phyloP scores from a whole-genome alignment of 2,329 filamentous ascomycete genomes.

The Cylindrodendrum hubeiense region DNA sequence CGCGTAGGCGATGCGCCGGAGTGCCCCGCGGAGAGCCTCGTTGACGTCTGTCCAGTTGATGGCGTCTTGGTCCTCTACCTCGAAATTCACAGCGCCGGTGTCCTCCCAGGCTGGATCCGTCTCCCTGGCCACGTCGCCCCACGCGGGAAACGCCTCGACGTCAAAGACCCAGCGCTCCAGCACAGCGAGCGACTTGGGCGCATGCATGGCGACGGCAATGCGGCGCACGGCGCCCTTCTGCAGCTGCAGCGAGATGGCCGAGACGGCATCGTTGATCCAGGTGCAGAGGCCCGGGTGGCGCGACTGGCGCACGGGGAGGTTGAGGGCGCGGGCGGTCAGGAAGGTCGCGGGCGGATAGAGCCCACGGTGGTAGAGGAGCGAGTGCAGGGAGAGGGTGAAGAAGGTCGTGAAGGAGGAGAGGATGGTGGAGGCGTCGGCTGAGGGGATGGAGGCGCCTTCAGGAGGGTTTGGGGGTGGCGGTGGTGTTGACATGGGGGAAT shows the following conservation, averaged over 20 bases:
- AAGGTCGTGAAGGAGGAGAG: slow-evolving; percentile 82
- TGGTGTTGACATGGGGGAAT: slow-evolving; percentile 15
- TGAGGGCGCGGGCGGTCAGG: slow-evolving; percentile 83
- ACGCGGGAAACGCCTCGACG: slow-evolving; percentile 62
- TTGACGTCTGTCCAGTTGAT: slow-evolving; percentile 73
- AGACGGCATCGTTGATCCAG: slow-evolving; percentile 86
- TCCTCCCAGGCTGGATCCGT: slow-evolving; percentile 33
- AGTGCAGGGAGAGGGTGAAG: slow-evolving; percentile 85
- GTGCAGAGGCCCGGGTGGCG: slow-evolving; percentile 87
- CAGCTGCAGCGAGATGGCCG: slow-evolving; percentile 78
- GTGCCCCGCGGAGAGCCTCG: slow-evolving; percentile 77
- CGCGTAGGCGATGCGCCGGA: slow-evolving; percentile 72
- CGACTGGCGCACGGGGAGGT: slow-evolving; percentile 85
- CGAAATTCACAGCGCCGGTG: slow-evolving; percentile 44
- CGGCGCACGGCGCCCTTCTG: slow-evolving; percentile 64
- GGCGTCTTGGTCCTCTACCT: slow-evolving; percentile 35
- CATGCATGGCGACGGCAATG: slow-evolving; percentile 63
- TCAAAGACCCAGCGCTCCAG: slow-evolving; percentile 74
- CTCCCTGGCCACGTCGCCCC: slow-evolving; percentile 21
- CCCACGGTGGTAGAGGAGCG: slow-evolving; percentile 83
- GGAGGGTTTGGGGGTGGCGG: not conserved
- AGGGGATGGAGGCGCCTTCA: slow-evolving; percentile 44
- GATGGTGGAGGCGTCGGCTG: slow-evolving; percentile 58
- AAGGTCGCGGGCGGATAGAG: slow-evolving; percentile 86
- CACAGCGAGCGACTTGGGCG: slow-evolving; percentile 53